Base-by-base conservation (phyloP, 208 protist genomes). In the Wallacemonas sp. region DNA sequence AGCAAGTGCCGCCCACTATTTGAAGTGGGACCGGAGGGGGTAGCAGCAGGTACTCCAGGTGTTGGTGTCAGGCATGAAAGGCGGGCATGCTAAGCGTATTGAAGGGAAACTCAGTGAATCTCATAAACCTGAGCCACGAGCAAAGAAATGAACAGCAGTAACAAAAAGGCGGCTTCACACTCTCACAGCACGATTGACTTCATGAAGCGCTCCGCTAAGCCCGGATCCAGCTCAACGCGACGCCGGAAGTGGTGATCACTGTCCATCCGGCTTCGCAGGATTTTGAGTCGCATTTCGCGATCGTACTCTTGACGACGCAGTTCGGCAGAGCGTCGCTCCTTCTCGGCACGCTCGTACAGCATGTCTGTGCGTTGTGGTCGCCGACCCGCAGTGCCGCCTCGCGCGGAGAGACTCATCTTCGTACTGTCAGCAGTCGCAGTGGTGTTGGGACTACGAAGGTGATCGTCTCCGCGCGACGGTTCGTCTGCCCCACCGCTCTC, bases 241-340 rank as follows among this genome's bases (percentile, higher is more conserved):
- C 78, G 68, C 12, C 82, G 64, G 54, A 95, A 95, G 72, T 95
- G 89, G 57, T 95, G 84, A 53, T 95, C 89, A 30, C 68, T 84
- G 24, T 63, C 78, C 52, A 95, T 69, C 17, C 78, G 81, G 34
- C 82, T 81, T 12, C 78, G 75, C 30, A 95, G 63, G 50, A 95
- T 82, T 2, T 66, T 22, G 6, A 89, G 44, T 41, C 75, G 70
- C 57, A 73, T 62, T 12, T 72, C 57, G 12, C 69, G 76, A 29
- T 84, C 73, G 24, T 60, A 62, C 53, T 86, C 67, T 26, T 74
- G 29, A 27, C 50, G 61, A 26, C 50, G 66, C n/a, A 85, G 65
- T 24, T 46, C 59, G 2, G 67, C 74, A 13, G 52, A 46, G 19
- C 46, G 50, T 32, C 71, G 30, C 38, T 73, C 66, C 5, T 66